phyloP scores from a whole-genome alignment of 371 early-diverging fungal genomes.

The Syncephalis fuscata region DNA sequence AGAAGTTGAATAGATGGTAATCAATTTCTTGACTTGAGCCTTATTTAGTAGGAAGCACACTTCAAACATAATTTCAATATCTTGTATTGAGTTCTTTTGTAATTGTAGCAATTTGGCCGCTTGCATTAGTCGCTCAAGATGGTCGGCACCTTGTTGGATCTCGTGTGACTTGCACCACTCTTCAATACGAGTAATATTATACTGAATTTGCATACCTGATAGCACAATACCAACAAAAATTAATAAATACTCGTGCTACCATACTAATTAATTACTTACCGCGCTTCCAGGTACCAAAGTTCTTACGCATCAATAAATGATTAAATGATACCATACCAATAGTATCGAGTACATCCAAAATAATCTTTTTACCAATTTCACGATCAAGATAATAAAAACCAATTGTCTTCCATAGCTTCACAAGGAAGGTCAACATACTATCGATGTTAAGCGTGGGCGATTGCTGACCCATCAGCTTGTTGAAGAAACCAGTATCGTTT shows the following conservation, averaged over 20 bases:
- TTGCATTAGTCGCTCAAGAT: conserved; percentile 84
- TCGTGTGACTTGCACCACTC: conserved; percentile 95
- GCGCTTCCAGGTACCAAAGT: conserved; percentile 79
- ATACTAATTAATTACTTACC: conserved; percentile 12
- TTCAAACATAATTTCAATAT: conserved; percentile 89
- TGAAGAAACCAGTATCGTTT: conserved; percentile 76
- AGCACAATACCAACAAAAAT: conserved; percentile 12
- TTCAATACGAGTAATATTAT: conserved; percentile 86
- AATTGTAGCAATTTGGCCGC: conserved; percentile 89
- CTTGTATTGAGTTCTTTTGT: conserved; percentile 77
- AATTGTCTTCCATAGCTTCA: conserved; percentile 82
- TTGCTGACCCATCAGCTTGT: conserved; percentile 52
- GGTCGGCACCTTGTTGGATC: conserved; percentile 71
- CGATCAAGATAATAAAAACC: conserved; percentile 87
- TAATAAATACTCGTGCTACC: conserved; percentile 1
- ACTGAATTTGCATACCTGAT: conserved; percentile 82
- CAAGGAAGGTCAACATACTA: conserved; percentile 78
- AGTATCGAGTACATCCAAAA: conserved; percentile 65
- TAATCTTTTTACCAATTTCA: conserved; percentile 25
- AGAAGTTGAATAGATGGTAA: conserved; percentile 57
- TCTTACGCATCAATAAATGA: conserved; percentile 74
- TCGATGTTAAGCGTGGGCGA: conserved; percentile 76
- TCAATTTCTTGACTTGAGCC: conserved; percentile 87
- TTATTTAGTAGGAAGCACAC: conserved; percentile 89
- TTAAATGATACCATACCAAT: conserved; percentile 90